Base-by-base conservation (phyloP, 768 basidiomycete genomes). In the Collybiopsis luxurians region DNA sequence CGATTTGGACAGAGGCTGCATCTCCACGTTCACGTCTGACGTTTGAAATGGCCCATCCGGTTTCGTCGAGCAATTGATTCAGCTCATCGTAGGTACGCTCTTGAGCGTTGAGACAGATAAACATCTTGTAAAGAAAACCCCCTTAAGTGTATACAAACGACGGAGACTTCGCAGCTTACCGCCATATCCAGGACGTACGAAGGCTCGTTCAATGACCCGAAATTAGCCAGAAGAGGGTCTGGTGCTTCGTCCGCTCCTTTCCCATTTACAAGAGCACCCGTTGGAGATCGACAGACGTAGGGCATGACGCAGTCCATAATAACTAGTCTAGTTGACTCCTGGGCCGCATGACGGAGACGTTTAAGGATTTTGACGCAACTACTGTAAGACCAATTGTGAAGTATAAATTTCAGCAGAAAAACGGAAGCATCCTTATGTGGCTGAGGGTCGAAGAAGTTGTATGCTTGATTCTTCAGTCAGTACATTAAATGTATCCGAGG, bases 321-420 rank as follows among this genome's bases (percentile, higher is more conserved):
- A 24, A 82, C 44, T 13, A 81, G 67, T 39, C 58, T 61, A 6
- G 73, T 72, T 2, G 44, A 19, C 1, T 64, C 36, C 0, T 30
- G 49, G 12, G 73, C 69, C 3, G 72, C 71, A 31, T 70, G 70
- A 12, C 79, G 71, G 2, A 83, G 71, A 26, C 75, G 77, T n/a
- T 73, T 65, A 43, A 83, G 66, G 42, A 83, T 80, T 34, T 72
- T 73, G 23, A 59, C 60, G 28, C 69, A 67, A 27, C 59, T 69
- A 2, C 61, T 64, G 51, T 83, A 80, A 0, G 80, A 73, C 82
- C 82, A 83, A 59, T 83, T 80, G 56, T 83, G 81, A 26, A 80
- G 73, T 46, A 82, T 73, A 11, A 75, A 73, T 31, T 79, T 71
- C 34, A 83, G 60, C 12, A 82, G 60, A 60, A 77, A 83, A 3